Evolutionary conservation across 768 basidiomycete genomes (phyloP).

Genomic region (Suillus occidentalis): DNA sequence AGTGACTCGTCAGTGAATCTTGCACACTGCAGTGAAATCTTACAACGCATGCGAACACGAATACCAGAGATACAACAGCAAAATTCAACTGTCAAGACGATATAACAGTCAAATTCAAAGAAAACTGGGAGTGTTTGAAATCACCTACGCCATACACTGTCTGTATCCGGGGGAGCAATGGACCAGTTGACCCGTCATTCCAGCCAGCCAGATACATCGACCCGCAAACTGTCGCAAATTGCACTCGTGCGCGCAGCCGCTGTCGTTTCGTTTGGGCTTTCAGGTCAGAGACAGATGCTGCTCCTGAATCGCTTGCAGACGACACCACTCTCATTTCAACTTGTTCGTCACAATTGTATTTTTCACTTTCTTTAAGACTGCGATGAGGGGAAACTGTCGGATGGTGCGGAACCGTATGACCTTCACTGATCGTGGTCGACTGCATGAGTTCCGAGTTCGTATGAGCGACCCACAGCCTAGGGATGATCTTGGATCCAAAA

Average conservation of each 20-base stretch:
- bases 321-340: neutral
- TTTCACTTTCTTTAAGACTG: neutral
- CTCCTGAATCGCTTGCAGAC: neutral
- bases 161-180: constrained; percentile 73
- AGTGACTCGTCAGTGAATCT: neutral
- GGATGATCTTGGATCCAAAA: neutral
- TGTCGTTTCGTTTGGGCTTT: constrained; percentile 9
- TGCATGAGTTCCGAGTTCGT: neutral
- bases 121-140: neutral
- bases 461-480: neutral
- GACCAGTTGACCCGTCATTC: constrained; percentile 77
- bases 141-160: constrained; percentile 45
- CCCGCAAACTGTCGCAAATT: constrained; percentile 57
- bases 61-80: constrained; percentile 54
- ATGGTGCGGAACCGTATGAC: neutral
- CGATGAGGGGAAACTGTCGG: neutral
- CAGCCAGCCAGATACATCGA: constrained; percentile 66
- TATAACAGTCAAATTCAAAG: constrained; percentile 1
- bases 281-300: neutral
- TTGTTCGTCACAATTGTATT: neutral
- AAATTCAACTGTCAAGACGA: constrained; percentile 42
- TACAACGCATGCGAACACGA: constrained; percentile 49
- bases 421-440: neutral
- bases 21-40: constrained; percentile 10
- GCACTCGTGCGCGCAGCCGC: constrained; percentile 34